A percentile compares a stretch with the other conserved stretches of the same genome.
phyloP scores from a whole-genome alignment of 2,329 filamentous ascomycete species.

The Beauveria rudraprayagi region DNA sequence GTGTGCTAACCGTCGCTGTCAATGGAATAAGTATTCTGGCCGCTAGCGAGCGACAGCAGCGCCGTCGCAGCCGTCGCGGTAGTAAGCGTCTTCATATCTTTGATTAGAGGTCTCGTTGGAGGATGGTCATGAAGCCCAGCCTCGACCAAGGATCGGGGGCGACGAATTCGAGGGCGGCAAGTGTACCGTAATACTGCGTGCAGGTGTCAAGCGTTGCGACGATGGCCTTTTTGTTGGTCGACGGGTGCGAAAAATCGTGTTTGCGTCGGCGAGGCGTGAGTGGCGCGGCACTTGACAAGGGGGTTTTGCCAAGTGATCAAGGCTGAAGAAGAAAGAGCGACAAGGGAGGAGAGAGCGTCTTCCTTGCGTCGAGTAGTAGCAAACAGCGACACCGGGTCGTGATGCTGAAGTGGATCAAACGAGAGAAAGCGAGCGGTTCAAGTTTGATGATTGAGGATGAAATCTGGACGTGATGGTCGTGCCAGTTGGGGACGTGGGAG shows the following conservation, averaged over 20 bases:
- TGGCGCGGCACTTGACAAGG: background rate
- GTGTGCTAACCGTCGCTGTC: conserved; percentile 13
- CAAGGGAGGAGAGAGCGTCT: background rate
- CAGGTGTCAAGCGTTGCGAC: background rate
- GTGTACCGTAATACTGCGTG: background rate
- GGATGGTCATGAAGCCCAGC: background rate
- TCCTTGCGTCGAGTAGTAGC: background rate
- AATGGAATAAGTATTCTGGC: conserved; percentile 1
- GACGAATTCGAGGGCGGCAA: background rate
- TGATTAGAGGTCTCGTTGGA: background rate
- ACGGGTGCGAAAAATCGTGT: background rate
- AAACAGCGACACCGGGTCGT: conserved; percentile 5
- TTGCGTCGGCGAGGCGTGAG: background rate
- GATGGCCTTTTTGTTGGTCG: background rate
- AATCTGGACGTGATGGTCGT: background rate
- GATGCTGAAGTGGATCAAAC: background rate
- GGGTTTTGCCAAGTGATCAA: background rate
- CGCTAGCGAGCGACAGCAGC: conserved; percentile 17
- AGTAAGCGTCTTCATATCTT: conserved; percentile 18
- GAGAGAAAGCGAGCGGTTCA: background rate
- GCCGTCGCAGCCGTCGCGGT: conserved; percentile 14
- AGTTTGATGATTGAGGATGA: background rate
- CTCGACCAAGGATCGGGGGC: background rate
- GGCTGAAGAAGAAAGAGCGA: background rate
- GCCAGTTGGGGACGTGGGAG: background rate